Evolutionary conservation across 805 yeast genomes (phyloP).

Genomic region (Zygosaccharomyces kombuchaensis): DNA sequence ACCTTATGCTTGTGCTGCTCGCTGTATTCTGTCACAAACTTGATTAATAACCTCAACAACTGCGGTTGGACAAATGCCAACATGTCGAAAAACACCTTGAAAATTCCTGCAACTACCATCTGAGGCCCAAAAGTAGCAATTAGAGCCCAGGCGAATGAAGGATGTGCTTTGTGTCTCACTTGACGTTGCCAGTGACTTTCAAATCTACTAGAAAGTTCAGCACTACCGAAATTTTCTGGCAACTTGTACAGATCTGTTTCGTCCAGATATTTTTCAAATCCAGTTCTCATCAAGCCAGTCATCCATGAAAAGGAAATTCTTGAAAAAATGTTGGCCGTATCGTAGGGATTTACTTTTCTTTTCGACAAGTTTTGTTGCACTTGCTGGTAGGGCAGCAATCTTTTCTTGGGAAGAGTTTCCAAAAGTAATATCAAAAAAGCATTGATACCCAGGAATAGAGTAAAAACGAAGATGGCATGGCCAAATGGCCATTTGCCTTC

Average conservation of each 20-base stretch:
- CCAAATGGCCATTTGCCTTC: slow-evolving; percentile 29
- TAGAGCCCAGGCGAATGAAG: slow-evolving; percentile 58
- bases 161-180: slow-evolving; percentile 39
- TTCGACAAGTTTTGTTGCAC: slow-evolving; percentile 28
- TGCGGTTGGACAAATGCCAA: slow-evolving; percentile 88
- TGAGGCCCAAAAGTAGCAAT: slow-evolving; percentile 68
- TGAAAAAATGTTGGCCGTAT: slow-evolving; percentile 60
- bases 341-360: slow-evolving; percentile 37
- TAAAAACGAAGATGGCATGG: slow-evolving; percentile 27
- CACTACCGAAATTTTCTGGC: slow-evolving; percentile 62
- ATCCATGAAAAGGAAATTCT: slow-evolving; percentile 85
- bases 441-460: slow-evolving; percentile 33
- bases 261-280: slow-evolving; percentile 54
- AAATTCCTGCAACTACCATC: slow-evolving; percentile 66
- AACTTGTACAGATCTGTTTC: slow-evolving; percentile 72
- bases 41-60: slow-evolving; percentile 60
- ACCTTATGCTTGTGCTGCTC: slow-evolving; percentile 26
- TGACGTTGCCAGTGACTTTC: slow-evolving; percentile 59
- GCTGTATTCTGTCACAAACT: slow-evolving; percentile 48
- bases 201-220: slow-evolving; percentile 46
- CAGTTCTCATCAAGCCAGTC: slow-evolving; percentile 76
- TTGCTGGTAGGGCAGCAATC: slow-evolving; percentile 41
- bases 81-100: slow-evolving; percentile 70
- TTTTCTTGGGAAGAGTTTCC: slow-evolving; percentile 41
- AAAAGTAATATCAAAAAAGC: slow-evolving; percentile 33